Base-by-base conservation (phyloP, 441 rosid species). In the Lepidium campestre region DNA sequence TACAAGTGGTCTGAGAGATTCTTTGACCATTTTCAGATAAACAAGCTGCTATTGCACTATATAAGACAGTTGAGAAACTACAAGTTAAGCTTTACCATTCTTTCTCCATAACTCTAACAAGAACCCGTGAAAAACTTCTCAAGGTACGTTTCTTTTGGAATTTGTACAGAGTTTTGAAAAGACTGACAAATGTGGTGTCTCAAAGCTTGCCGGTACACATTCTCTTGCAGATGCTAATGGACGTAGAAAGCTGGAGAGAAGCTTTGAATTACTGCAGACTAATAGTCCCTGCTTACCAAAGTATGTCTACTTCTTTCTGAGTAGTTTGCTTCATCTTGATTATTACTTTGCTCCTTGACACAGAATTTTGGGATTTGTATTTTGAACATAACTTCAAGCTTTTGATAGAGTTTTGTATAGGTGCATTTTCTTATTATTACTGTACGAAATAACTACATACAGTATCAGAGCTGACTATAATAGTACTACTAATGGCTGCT, bases 251-350 rank as follows among this genome's bases (percentile, higher is more conserved):
- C 62, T 91, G 98, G 96, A 75, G 61, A 77, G 85, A 83, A 76
- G 90, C 97, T 69, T 75, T 89, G 63, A 50, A 60, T 42, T 87
- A 85, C 72, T 91, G 99, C 82, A 83, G 79, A 78, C 57, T 84
- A 66, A 84, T 92, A 65, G 82, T 91, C 78, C 90, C 90, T 15
- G 85, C 78, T 32, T 91, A 94, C 78, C 85, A 84, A 81, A 86
- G 99, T 94, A 89, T 71, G 89, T 66, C 50, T 68, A 14, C 73
- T 7, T 29, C 34, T 29, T 29, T 29, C 34, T 29, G 34, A 29
- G 0, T 29, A 29, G 34, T 29, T 10, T 29, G 9, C 10, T 75
- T 65, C 54, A 63, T 60, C 65, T 56, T 35, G 62, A 23, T 18
- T 67, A 34, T 39, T 59, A 27, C 9, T 19, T 49, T 75, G 5